Percentiles rank a stretch among this genome's conserved stretches.
These are phyloP conservation scores for Phytophthora vignae DNA, from an alignment of 352 stramenopile genomes.

Conservation along the genomic window DNA sequence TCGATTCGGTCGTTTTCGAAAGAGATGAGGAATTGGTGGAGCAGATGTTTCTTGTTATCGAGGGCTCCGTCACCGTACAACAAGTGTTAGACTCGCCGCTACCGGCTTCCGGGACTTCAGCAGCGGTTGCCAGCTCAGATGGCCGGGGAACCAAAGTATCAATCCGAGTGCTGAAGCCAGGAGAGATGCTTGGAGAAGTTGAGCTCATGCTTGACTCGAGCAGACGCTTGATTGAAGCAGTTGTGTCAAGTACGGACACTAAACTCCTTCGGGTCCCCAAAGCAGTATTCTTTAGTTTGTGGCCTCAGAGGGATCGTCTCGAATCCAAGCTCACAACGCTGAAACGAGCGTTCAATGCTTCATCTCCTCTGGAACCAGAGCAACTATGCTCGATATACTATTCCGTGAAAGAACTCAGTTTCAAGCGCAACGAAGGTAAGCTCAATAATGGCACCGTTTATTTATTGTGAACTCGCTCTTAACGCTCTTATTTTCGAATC, in stretches of 20 bases:
- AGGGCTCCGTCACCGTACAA: constrained; percentile 46
- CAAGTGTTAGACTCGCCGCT: constrained; percentile 19
- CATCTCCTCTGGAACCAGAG: constrained; percentile 47
- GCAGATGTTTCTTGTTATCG: constrained; percentile 48
- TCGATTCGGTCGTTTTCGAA: constrained; percentile 44
- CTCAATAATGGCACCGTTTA: background rate
- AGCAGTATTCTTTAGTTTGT: constrained; percentile 42
- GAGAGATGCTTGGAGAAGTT: constrained; percentile 60
- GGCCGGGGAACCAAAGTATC: constrained; percentile 27
- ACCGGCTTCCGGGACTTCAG: background rate
- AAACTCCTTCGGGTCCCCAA: constrained; percentile 51
- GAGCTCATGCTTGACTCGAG: constrained; percentile 39
- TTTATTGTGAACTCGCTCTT: background rate
- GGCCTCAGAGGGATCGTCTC: constrained; percentile 36
- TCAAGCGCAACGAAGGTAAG: constrained; percentile 54
- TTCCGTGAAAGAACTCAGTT: constrained; percentile 37
- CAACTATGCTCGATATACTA: constrained; percentile 61
- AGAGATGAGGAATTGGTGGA: constrained; percentile 38
- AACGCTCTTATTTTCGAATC: background rate
- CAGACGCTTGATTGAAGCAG: constrained; percentile 42
- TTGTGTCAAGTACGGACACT: constrained; percentile 26
- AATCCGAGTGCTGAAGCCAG: constrained; percentile 39
- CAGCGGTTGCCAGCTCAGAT: constrained; percentile 1
- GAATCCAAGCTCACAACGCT: constrained; percentile 46
- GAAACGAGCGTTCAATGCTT: constrained; percentile 37